These are phyloP conservation scores for Daldinia decipiens DNA, from an alignment of 495 filamentous ascomycete species.

Conservation along the genomic window DNA sequence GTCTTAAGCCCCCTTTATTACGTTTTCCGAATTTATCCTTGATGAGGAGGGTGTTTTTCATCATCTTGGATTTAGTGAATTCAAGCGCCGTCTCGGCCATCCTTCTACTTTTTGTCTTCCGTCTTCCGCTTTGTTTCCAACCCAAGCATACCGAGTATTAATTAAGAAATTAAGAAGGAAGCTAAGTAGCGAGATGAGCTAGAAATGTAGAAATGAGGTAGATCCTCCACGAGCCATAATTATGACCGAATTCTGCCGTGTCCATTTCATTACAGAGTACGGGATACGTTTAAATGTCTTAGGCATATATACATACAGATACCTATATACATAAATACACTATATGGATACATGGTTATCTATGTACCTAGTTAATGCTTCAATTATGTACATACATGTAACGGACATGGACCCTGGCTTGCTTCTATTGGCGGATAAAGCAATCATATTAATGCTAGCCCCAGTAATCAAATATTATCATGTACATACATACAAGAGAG, in stretches of 20 bases:
- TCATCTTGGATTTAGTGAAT: constrained; percentile 23
- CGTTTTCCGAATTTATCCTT: constrained; percentile 41
- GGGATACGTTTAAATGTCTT: not conserved
- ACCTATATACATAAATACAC: not conserved
- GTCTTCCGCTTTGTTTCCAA: constrained; percentile 28
- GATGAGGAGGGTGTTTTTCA: not conserved
- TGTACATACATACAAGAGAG: not conserved
- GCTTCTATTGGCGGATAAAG: constrained; percentile 10
- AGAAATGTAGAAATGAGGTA: constrained; percentile 24
- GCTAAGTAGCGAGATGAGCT: constrained; percentile 15
- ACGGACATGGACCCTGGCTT: not conserved
- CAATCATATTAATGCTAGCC: constrained; percentile 9
- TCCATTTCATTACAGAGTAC: constrained; percentile 9
- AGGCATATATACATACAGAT: not conserved
- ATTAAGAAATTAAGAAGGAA: constrained; percentile 23
- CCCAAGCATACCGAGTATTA: constrained; percentile 25
- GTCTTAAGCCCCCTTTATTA: constrained; percentile 42
- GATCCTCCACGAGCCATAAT: not conserved
- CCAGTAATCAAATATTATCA: constrained; percentile 29
- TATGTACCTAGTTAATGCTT: not conserved
- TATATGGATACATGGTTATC: too few relatives aligned
- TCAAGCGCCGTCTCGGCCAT: constrained; percentile 33
- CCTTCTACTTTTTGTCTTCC: constrained; percentile 25
- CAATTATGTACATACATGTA: not conserved
- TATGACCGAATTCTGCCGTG: constrained; percentile 9